Conservation (phyloP, 441 rosid genomes). For the Rhodomyrtus psidioides region DNA sequence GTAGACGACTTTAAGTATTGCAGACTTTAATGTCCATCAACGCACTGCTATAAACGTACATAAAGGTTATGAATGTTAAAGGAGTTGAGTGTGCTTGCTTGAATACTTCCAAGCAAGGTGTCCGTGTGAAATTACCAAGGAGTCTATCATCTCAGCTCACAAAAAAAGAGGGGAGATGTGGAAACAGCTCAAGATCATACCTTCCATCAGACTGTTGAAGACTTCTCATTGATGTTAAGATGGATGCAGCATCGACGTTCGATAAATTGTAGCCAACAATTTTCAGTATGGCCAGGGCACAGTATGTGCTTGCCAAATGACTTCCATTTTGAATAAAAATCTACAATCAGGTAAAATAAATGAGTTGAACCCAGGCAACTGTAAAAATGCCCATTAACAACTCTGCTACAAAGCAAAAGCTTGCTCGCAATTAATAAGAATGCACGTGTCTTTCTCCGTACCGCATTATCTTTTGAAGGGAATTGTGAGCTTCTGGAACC, state of each 20-base stretch:
- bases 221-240: constrained; percentile 61
- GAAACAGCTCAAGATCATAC: constrained; percentile 22
- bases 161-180: background rate
- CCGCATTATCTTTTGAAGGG: constrained; percentile 45
- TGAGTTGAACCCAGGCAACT: background rate
- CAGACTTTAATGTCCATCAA: background rate
- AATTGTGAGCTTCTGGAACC: constrained; percentile 86
- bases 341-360: constrained; percentile 30
- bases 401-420: background rate
- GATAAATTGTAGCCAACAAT: constrained; percentile 54
- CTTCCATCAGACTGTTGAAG: constrained; percentile 92
- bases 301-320: constrained; percentile 86
- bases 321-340: constrained; percentile 43
- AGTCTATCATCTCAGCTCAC: background rate
- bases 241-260: constrained; percentile 35
- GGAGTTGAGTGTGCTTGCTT: background rate
- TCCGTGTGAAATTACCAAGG: background rate
- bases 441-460: constrained; percentile 7
- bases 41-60: background rate
- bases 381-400: background rate
- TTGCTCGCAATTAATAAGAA: background rate
- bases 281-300: constrained; percentile 77
- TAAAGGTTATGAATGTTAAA: background rate
- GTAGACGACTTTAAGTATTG: background rate
- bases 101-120: background rate